Conservation (phyloP, 768 basidiomycete genomes). For the Lentinula raphanica region DNA sequence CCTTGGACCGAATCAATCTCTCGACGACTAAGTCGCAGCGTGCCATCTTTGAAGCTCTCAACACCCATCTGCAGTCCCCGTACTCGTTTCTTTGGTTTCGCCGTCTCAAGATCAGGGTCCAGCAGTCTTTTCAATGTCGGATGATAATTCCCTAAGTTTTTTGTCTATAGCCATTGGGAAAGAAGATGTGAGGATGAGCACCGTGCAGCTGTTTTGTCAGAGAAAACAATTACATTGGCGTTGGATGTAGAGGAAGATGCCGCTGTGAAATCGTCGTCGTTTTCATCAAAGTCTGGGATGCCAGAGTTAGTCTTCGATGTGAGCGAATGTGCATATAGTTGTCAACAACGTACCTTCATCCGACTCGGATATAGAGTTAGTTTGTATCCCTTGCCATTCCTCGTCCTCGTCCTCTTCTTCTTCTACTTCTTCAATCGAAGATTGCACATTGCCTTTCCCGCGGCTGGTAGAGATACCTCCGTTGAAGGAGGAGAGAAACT, state of each 20-base stretch:
- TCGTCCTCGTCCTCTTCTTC: slow-evolving; percentile 35
- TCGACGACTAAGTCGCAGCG: slow-evolving; percentile 54
- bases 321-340: neutral
- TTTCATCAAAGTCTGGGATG: slow-evolving; percentile 32
- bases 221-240: slow-evolving; percentile 56
- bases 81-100: slow-evolving; percentile 39
- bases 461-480: slow-evolving; percentile 14
- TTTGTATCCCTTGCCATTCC: slow-evolving; percentile 39
- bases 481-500: slow-evolving; percentile 40
- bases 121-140: slow-evolving; percentile 69
- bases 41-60: slow-evolving; percentile 68
- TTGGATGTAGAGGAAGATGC: slow-evolving; percentile 17
- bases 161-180: slow-evolving; percentile 47
- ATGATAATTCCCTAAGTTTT: slow-evolving; percentile 81
- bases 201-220: slow-evolving; percentile 21
- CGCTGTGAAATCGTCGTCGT: slow-evolving; percentile 41
- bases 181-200: slow-evolving; percentile 7
- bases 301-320: neutral
- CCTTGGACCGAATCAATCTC: slow-evolving; percentile 43
- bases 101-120: slow-evolving; percentile 28
- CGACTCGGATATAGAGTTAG: slow-evolving; percentile 17
- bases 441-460: too few relatives aligned
- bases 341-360: slow-evolving; percentile 6
- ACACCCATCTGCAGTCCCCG: slow-evolving; percentile 75
- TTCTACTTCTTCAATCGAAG: slow-evolving; percentile 18